Conservation (phyloP, 768 basidiomycete species). For the Cubamyces lactineus region DNA sequence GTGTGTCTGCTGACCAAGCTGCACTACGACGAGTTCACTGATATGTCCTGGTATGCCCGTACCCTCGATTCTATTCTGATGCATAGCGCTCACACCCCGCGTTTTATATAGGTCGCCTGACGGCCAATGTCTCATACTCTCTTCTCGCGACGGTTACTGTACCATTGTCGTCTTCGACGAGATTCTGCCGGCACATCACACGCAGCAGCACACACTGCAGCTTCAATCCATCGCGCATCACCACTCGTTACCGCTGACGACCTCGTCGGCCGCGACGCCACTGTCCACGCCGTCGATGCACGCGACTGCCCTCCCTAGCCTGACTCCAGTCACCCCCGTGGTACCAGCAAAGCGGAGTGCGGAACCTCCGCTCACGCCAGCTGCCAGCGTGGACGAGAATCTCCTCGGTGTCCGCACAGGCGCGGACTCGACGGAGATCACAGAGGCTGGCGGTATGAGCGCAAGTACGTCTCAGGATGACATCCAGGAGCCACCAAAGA, state of each 20-base stretch:
- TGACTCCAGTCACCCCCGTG: slow-evolving; percentile 23
- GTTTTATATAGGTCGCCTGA: slow-evolving; percentile 80
- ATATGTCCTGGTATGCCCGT: slow-evolving; percentile 83
- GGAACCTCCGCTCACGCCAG: slow-evolving; percentile 40
- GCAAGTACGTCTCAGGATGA: slow-evolving; percentile 30
- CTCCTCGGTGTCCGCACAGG: slow-evolving; percentile 4
- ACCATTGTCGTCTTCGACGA: slow-evolving; percentile 95
- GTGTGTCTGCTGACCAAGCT: slow-evolving; percentile 90
- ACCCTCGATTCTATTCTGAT: too few relatives aligned
- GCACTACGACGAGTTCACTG: slow-evolving; percentile 98
- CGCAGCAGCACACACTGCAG: slow-evolving; percentile 89
- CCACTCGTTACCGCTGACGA: slow-evolving; percentile 51
- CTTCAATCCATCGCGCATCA: slow-evolving; percentile 89
- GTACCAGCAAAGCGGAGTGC: slow-evolving; percentile 40
- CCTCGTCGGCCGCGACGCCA: slow-evolving; percentile 30
- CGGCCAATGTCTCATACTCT: slow-evolving; percentile 88
- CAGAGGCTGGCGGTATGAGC: slow-evolving; percentile 30
- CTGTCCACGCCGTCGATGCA: slow-evolving; percentile 34
- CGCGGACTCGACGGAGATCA: slow-evolving; percentile 24
- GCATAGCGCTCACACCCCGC: too few relatives aligned
- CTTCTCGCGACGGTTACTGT: slow-evolving; percentile 96
- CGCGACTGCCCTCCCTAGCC: slow-evolving; percentile 25
- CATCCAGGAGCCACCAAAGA: slow-evolving; percentile 69
- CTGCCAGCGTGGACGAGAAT: slow-evolving; percentile 34
- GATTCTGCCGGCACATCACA: slow-evolving; percentile 83